A percentile compares a stretch with the other conserved stretches of the same genome.
These are phyloP conservation scores for Aspergillus fijiensis DNA, from an alignment of 2,329 filamentous ascomycete species.

Conservation along the genomic window DNA sequence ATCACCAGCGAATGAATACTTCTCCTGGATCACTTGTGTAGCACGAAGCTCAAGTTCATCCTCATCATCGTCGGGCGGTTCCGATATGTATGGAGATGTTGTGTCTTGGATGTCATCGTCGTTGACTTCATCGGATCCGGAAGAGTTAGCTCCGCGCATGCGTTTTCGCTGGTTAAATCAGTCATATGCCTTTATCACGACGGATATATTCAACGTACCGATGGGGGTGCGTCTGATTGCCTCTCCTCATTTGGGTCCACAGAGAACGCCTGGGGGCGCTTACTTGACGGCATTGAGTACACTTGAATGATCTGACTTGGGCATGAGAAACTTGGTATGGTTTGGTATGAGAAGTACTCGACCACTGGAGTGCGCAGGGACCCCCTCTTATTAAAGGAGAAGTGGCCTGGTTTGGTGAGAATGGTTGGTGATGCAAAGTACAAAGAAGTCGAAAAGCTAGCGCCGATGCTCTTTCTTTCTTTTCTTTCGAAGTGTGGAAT, in stretches of 20 bases:
- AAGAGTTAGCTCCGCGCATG: conserved; percentile 36
- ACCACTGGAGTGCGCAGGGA: neutral
- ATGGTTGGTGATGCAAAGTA: neutral
- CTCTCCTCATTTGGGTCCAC: conserved; percentile 30
- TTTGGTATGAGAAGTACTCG: neutral
- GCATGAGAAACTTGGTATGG: neutral
- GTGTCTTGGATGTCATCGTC: conserved; percentile 24
- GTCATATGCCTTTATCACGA: neutral
- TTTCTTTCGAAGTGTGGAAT: neutral
- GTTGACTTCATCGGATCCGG: conserved; percentile 16
- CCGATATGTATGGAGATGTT: conserved; percentile 16
- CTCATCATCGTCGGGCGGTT: conserved; percentile 34
- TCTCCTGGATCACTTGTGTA: conserved; percentile 61
- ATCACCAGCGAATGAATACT: conserved; percentile 47
- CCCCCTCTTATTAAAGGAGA: neutral
- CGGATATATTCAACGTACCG: conserved; percentile 26
- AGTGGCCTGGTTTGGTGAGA: neutral
- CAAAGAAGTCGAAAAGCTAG: neutral
- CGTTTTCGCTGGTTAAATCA: conserved; percentile 40
- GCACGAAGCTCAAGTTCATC: conserved; percentile 56
- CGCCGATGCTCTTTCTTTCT: neutral
- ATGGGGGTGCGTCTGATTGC: conserved; percentile 26
- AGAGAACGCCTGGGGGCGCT: conserved; percentile 37
- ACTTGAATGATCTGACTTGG: conserved; percentile 4
- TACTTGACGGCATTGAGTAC: conserved; percentile 43